These are phyloP conservation scores for Polymyxa betae DNA, from an alignment of 208 protist species.

Conservation along the genomic window DNA sequence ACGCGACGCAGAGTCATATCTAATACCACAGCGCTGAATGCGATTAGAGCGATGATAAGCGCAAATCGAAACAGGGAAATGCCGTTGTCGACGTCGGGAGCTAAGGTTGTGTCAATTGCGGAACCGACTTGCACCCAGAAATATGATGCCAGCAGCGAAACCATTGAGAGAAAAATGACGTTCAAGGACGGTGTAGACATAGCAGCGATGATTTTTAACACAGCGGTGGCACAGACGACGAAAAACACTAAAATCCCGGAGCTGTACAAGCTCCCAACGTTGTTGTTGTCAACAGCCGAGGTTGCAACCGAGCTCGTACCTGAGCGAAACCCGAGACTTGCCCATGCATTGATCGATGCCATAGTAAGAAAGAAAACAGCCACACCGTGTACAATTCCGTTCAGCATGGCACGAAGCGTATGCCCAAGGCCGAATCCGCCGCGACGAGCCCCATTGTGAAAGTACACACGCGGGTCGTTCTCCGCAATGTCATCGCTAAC, in stretches of 20 bases:
- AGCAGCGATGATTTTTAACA: not conserved
- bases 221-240: not conserved
- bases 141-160: not conserved
- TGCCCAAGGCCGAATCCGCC: slow-evolving; percentile 37
- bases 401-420: not conserved
- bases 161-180: not conserved
- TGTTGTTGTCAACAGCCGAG: slow-evolving; percentile 33
- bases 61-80: not conserved
- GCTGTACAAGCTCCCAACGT: slow-evolving; percentile 9
- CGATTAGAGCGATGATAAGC: not conserved
- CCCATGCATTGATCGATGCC: slow-evolving; percentile 36
- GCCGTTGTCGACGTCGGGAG: not conserved
- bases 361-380: not conserved
- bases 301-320: not conserved
- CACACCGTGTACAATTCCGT: not conserved
- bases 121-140: not conserved
- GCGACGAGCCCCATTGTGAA: not conserved
- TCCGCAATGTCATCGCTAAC: not conserved
- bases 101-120: not conserved
- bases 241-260: slow-evolving; percentile 30
- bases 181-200: not conserved
- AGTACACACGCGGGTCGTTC: slow-evolving; percentile 9
- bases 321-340: not conserved
- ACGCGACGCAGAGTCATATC: not conserved
- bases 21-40: not conserved